These are phyloP conservation scores for Macroventuria anomochaeta DNA, from an alignment of 2,329 filamentous ascomycete genomes.

Conservation along the genomic window DNA sequence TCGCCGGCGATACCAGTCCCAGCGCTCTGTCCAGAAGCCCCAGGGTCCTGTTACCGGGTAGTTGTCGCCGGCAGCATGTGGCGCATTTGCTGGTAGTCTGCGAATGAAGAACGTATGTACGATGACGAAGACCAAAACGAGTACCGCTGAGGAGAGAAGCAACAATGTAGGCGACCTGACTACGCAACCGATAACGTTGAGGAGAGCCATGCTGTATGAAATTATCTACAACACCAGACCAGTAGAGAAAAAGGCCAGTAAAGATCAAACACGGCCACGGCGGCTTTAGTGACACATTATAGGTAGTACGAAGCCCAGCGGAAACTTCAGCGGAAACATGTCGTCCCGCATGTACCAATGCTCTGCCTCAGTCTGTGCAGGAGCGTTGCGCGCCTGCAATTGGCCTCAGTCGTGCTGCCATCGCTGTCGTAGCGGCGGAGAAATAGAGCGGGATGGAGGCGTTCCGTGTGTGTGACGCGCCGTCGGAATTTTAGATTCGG, in stretches of 20 bases:
- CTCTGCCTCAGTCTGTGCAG: constrained; percentile 10
- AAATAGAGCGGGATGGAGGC: constrained; percentile 5
- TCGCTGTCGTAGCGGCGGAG: constrained; percentile 5
- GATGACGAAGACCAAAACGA: constrained; percentile 20
- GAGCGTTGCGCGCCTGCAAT: constrained; percentile 5
- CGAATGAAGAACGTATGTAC: constrained; percentile 28
- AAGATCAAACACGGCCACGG: background rate
- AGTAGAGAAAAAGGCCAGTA: background rate
- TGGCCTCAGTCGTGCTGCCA: constrained; percentile 2
- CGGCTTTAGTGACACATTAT: constrained; percentile 3
- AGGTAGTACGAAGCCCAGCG: background rate
- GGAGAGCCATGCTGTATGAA: constrained; percentile 15
- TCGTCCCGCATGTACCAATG: constrained; percentile 1
- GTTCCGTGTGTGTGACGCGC: constrained; percentile 11
- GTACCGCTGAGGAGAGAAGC: constrained; percentile 16
- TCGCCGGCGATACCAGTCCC: constrained; percentile 53
- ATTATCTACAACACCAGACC: background rate
- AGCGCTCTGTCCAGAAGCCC: constrained; percentile 56
- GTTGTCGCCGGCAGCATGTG: constrained; percentile 28
- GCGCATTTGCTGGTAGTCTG: constrained; percentile 30
- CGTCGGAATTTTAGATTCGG: constrained; percentile 12
- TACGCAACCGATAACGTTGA: constrained; percentile 8
- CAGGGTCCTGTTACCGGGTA: constrained; percentile 54
- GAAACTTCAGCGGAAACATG: constrained; percentile 12
- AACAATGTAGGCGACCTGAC: constrained; percentile 15